phyloP scores from a whole-genome alignment of 2,329 filamentous ascomycete species.

The Aspergillus fumigatus region DNA sequence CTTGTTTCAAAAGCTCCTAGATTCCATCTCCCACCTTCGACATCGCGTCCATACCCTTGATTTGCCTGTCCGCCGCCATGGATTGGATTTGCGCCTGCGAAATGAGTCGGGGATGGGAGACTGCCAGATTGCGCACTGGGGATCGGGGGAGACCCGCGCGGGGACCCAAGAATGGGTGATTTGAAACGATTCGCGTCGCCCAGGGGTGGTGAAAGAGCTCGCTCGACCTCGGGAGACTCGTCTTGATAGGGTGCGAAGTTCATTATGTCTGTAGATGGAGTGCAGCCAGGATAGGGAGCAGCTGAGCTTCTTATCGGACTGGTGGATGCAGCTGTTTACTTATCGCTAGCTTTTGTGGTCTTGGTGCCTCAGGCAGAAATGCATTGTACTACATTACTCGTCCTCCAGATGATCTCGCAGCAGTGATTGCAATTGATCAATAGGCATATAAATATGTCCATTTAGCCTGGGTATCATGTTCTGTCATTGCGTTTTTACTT shows the following conservation, averaged over 20 bases:
- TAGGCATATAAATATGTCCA: conserved; percentile 1
- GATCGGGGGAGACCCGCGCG: conserved; percentile 46
- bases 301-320: conserved; percentile 16
- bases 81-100: conserved; percentile 29
- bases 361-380: conserved; percentile 18
- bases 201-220: conserved; percentile 71
- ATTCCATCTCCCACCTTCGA: conserved; percentile 56
- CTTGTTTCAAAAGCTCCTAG: conserved; percentile 82
- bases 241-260: conserved; percentile 98
- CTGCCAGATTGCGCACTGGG: conserved; percentile 41
- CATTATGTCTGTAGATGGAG: conserved; percentile 48
- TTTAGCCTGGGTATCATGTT: conserved; percentile 16
- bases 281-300: conserved; percentile 2
- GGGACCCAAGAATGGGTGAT: conserved; percentile 52
- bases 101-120: conserved; percentile 37
- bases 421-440: conserved; percentile 1
- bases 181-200: conserved; percentile 40
- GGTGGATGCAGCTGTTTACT: conserved; percentile 3
- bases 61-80: conserved; percentile 33
- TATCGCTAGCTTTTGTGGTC: conserved; percentile 11
- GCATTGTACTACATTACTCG: background rate
- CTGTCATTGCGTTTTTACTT: conserved; percentile 10
- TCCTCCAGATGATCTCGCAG: conserved; percentile 1
- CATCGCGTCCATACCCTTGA: conserved; percentile 37
- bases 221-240: conserved; percentile 76